These are phyloP conservation scores for Domatiomyces globalis DNA, from an alignment of 2,329 filamentous ascomycete genomes.

Conservation along the genomic window DNA sequence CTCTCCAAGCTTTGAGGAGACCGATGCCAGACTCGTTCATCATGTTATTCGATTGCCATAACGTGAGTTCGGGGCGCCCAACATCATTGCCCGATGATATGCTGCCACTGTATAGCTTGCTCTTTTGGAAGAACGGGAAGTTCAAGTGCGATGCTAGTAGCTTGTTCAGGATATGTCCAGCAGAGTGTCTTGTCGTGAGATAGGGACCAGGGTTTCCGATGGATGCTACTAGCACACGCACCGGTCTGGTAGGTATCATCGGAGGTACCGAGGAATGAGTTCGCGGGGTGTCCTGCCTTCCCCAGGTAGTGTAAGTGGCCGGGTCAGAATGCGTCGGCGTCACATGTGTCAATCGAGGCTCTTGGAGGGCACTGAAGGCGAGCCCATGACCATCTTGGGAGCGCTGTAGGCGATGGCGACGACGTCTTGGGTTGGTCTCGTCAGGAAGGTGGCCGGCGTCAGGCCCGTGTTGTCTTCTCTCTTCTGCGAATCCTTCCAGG, in stretches of 20 bases:
- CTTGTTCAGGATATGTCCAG: slow-evolving; percentile 65
- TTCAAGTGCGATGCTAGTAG: slow-evolving; percentile 40
- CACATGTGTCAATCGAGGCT: not conserved
- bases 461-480: too few species aligned
- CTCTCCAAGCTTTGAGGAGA: slow-evolving; percentile 50
- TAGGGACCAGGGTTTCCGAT: slow-evolving; percentile 73
- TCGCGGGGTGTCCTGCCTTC: too few species aligned
- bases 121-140: slow-evolving; percentile 39
- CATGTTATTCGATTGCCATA: slow-evolving; percentile 58
- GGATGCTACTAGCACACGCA: slow-evolving; percentile 64
- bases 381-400: not conserved
- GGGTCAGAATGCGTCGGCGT: not conserved
- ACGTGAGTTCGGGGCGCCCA: slow-evolving; percentile 41
- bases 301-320: too few species aligned
- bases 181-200: slow-evolving; percentile 67
- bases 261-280: not conserved
- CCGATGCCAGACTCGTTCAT: slow-evolving; percentile 79
- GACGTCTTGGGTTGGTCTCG: too few species aligned
- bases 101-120: slow-evolving; percentile 36
- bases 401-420: too few species aligned
- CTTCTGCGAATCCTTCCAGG: too few species aligned
- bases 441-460: too few species aligned
- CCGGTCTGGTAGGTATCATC: slow-evolving; percentile 1
- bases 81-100: slow-evolving; percentile 34
- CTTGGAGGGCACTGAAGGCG: not conserved